A percentile compares a stretch with the other conserved stretches of the same genome.
These are phyloP conservation scores for Perkinsus olseni DNA, from an alignment of 169 alveolate species.

Conservation along the genomic window DNA sequence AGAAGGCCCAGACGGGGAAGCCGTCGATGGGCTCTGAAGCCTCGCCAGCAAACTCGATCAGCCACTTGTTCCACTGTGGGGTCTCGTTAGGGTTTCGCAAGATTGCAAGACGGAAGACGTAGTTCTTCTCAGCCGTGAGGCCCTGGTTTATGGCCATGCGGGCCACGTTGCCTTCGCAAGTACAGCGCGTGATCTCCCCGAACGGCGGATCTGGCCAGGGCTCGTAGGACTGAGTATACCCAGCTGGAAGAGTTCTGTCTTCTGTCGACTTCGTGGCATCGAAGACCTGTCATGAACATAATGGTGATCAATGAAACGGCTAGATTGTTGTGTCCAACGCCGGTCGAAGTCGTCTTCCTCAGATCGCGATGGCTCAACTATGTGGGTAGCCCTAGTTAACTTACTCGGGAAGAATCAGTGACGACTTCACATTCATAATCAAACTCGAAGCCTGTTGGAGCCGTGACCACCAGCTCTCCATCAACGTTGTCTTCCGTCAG, in stretches of 20 bases:
- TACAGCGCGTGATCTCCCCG: background rate
- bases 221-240: background rate
- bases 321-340: too few relatives aligned
- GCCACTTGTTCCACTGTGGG: background rate
- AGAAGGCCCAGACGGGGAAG: background rate
- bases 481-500: background rate
- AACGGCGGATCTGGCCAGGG: background rate
- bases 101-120: background rate
- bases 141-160: background rate
- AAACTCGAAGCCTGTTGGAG: background rate
- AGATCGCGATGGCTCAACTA: too few relatives aligned
- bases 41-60: background rate
- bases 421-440: background rate
- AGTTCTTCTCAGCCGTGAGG: background rate
- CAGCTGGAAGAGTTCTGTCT: background rate
- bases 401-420: background rate
- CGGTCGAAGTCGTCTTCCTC: too few relatives aligned
- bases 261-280: background rate
- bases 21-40: background rate
- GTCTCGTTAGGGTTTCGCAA: background rate
- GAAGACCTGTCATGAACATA: background rate
- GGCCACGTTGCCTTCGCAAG: background rate
- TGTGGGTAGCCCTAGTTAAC: too few relatives aligned
- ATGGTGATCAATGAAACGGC: too few relatives aligned
- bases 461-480: background rate